Evolutionary conservation across 2,329 filamentous ascomycete species (phyloP).

Genomic region (Basipetospora chlamydospora): DNA sequence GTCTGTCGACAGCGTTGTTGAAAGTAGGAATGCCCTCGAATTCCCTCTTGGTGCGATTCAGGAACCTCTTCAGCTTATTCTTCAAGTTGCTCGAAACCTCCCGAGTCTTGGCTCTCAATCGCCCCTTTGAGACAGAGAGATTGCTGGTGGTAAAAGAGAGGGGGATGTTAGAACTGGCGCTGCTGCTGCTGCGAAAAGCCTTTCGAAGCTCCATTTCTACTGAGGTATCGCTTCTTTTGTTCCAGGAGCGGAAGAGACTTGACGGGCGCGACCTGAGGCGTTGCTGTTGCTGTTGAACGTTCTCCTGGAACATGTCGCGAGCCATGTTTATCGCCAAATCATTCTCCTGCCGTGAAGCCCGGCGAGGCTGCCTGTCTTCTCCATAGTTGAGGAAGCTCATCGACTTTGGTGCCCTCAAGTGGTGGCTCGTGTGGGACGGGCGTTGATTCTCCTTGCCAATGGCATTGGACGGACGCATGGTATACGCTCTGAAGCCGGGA

Average conservation of each 20-base stretch:
- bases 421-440: background rate
- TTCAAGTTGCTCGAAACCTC: slow-evolving; percentile 49
- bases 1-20: background rate
- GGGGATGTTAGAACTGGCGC: background rate
- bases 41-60: slow-evolving; percentile 26
- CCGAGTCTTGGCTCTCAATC: slow-evolving; percentile 24
- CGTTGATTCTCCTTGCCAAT: slow-evolving; percentile 4
- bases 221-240: slow-evolving; percentile 18
- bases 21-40: slow-evolving; percentile 18
- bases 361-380: background rate
- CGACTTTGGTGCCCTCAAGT: slow-evolving; percentile 34
- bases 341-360: slow-evolving; percentile 11
- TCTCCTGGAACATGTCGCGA: slow-evolving; percentile 20
- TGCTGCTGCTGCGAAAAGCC: slow-evolving; percentile 32
- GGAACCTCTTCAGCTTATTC: slow-evolving; percentile 44
- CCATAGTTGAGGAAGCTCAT: slow-evolving; percentile 32
- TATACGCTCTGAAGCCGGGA: slow-evolving; percentile 1
- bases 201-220: slow-evolving; percentile 27
- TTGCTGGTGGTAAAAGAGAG: slow-evolving; percentile 4
- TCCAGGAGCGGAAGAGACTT: slow-evolving; percentile 26
- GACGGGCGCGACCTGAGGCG: slow-evolving; percentile 26
- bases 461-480: background rate
- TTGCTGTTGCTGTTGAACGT: slow-evolving; percentile 17
- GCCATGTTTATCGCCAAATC: slow-evolving; percentile 21
- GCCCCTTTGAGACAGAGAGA: slow-evolving; percentile 13